Base-by-base conservation (phyloP, 2,329 filamentous ascomycete genomes). In the Penicillium brevicompactum region DNA sequence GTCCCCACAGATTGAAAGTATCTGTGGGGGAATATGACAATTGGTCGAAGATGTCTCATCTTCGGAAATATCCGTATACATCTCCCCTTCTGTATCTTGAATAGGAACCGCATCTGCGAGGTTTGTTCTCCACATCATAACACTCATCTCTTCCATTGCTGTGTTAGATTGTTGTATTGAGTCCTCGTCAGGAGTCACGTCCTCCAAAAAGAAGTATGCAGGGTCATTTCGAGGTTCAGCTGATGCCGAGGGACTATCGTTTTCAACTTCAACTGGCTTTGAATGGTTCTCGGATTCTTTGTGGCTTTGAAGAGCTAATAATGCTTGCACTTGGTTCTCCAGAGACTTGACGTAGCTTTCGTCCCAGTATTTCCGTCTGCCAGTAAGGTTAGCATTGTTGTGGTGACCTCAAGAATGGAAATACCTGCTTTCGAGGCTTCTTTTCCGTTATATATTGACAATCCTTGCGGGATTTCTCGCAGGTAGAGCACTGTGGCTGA, bases 91-190 rank as follows among this genome's bases (percentile, higher is more conserved):
- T 21, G 22, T 40, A 5, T 14, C 13, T 2, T 42, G 27, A 24
- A 56, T 49, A 4, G 40, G 45, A 4, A 56, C 54, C 6, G 41
- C 54, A 40, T 56, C 54, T 21, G 49, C 54, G 21, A 56, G 54
- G 30, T 56, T 56, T 9, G 54, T 56, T 9, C 54, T 48, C 54
- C 54, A 56, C 54, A 56, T 52, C 54, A 56, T 56, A 6, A 56
- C 49, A 37, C 54, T 56, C 11, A 56, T 22, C 8, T 56, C 54
- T 22, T 56, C 54, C 54, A 56, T 56, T 30, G 49, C 49, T 22
- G 45, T 51, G 11, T 8, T 40, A 32, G 54, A 56, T 47, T 56
- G 53, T n/a, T 22, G 6, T 2, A 41, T 41, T 3, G 38, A 18
- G 2, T 41, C 4, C 8, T 41, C 38, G 8, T 10, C 38, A 21